A percentile compares a stretch with the other conserved stretches of the same genome.
These are phyloP conservation scores for Lepidium campestre DNA, from an alignment of 441 rosid genomes.

Conservation along the genomic window DNA sequence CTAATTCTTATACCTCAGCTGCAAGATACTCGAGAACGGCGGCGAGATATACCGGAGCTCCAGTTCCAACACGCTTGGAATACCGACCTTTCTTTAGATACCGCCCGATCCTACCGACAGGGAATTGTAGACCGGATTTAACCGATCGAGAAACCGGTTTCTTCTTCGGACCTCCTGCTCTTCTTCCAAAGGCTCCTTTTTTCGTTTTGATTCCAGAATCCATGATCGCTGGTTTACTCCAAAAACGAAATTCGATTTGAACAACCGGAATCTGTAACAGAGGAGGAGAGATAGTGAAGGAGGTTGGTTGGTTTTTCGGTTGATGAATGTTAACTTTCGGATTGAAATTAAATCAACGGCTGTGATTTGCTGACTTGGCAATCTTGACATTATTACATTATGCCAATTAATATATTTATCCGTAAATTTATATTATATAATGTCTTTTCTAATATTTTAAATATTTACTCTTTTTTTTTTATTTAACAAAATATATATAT, in stretches of 20 bases:
- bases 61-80: conserved; percentile 39
- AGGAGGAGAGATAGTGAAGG: neutral
- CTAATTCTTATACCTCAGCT: conserved; percentile 9
- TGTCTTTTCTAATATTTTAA: too few relatives aligned
- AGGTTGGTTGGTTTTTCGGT: conserved; percentile 6
- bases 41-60: conserved; percentile 79
- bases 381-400: too few relatives aligned
- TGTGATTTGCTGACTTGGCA: conserved; percentile 8
- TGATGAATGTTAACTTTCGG: conserved; percentile 12
- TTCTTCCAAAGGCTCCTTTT: conserved; percentile 24
- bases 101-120: conserved; percentile 30
- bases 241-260: neutral
- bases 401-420: too few relatives aligned
- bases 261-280: conserved; percentile 6
- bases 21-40: conserved; percentile 39
- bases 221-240: neutral
- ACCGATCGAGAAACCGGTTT: conserved; percentile 31
- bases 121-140: conserved; percentile 30
- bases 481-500: neutral
- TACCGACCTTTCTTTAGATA: conserved; percentile 31
- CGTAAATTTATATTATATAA: too few relatives aligned
- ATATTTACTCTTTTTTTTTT: neutral
- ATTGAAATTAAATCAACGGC: conserved; percentile 10
- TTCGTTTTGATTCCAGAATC: conserved; percentile 19
- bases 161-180: conserved; percentile 25